A percentile compares a stretch with the other conserved stretches of the same genome.
phyloP scores from a whole-genome alignment of 192 early-diverging fungal genomes.

The Backusella tuberculispora region DNA sequence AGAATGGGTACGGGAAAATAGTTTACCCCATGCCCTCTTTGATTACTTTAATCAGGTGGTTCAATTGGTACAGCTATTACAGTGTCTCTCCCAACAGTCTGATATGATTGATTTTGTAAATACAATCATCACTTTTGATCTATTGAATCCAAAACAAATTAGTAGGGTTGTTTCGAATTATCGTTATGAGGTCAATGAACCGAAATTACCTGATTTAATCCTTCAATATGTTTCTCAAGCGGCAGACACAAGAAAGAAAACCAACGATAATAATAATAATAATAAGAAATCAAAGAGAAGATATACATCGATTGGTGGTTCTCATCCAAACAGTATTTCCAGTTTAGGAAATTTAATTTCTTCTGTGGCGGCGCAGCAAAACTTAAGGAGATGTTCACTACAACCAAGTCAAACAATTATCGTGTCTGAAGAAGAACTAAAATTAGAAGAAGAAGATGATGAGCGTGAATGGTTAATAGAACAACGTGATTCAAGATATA shows the following conservation, averaged over 20 bases:
- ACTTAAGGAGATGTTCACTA: background rate
- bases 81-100: constrained; percentile 75
- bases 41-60: constrained; percentile 71
- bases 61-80: constrained; percentile 81
- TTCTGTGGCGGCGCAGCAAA: background rate
- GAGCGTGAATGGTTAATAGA: constrained; percentile 52
- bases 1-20: constrained; percentile 82
- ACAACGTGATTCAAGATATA: constrained; percentile 55
- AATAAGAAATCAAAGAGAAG: background rate
- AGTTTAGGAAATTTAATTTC: constrained; percentile 17
- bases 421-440: background rate
- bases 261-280: background rate
- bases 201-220: constrained; percentile 68
- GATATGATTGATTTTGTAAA: constrained; percentile 78
- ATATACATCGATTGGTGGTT: constrained; percentile 12
- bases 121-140: constrained; percentile 65
- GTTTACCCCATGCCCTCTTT: constrained; percentile 40
- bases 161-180: constrained; percentile 76
- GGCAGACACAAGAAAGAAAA: constrained; percentile 58
- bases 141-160: constrained; percentile 75
- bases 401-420: no score
- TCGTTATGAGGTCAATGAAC: constrained; percentile 88
- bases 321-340: constrained; percentile 20
- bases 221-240: constrained; percentile 74
- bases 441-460: constrained; percentile 45